A percentile compares a stretch with the other conserved stretches of the same genome.
phyloP scores from a whole-genome alignment of 768 basidiomycete species.

The Lactarius evosmus region DNA sequence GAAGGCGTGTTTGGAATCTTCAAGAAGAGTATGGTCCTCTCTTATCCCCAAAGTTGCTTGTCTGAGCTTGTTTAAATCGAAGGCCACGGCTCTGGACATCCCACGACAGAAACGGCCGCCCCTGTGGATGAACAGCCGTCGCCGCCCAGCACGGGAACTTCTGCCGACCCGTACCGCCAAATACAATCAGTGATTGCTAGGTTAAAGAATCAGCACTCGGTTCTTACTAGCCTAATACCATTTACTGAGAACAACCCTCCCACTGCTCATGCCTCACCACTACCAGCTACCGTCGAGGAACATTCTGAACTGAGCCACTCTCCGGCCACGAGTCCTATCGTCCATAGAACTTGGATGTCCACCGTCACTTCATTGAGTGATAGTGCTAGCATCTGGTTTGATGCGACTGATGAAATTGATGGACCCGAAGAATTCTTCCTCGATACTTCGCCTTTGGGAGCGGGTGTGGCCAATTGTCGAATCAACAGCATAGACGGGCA shows the following conservation, averaged over 20 bases:
- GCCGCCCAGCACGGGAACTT: constrained; percentile 3
- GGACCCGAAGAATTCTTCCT: constrained; percentile 71
- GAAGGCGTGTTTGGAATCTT: constrained; percentile 39
- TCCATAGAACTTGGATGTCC: constrained; percentile 29
- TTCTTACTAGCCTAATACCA: constrained; percentile 41
- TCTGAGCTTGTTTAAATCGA: not conserved
- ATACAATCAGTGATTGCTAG: constrained; percentile 47
- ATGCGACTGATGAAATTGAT: constrained; percentile 59
- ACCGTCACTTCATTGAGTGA: constrained; percentile 32
- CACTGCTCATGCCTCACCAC: constrained; percentile 33
- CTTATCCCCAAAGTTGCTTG: not conserved
- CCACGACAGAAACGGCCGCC: constrained; percentile 1
- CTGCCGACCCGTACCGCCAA: constrained; percentile 39
- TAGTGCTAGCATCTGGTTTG: constrained; percentile 63
- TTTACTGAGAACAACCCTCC: constrained; percentile 31
- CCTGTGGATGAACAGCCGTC: constrained; percentile 21
- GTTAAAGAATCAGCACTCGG: constrained; percentile 58
- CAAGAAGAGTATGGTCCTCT: constrained; percentile 25
- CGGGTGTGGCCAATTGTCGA: constrained; percentile 33
- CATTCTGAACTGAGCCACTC: constrained; percentile 35
- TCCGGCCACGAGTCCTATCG: constrained; percentile 20
- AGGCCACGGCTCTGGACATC: constrained; percentile 16
- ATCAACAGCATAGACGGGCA: constrained; percentile 40
- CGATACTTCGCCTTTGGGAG: constrained; percentile 30
- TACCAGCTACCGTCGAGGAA: constrained; percentile 51